Evolutionary conservation across 495 filamentous ascomycete species (phyloP).

Genomic region (Daldinia concentrica): DNA sequence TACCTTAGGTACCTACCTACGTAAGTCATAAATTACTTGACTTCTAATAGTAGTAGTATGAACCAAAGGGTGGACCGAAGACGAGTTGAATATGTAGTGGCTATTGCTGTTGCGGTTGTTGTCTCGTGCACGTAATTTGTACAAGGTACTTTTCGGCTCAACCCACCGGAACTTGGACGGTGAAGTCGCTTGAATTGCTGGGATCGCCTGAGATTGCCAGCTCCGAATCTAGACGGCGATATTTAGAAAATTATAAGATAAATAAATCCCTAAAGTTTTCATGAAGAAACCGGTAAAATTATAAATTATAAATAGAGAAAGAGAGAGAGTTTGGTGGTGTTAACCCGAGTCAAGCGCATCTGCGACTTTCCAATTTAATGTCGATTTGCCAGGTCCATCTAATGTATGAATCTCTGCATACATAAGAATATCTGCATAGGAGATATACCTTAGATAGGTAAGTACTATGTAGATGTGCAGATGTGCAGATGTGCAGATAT

Average conservation of each 20-base stretch:
- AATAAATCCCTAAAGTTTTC: slow-evolving; percentile 22
- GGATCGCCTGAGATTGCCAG: background rate
- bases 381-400: slow-evolving; percentile 10
- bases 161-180: slow-evolving; percentile 11
- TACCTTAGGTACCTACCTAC: slow-evolving; percentile 16
- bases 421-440: background rate
- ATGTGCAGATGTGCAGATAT: background rate
- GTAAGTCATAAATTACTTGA: slow-evolving; percentile 10
- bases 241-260: slow-evolving; percentile 25
- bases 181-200: background rate
- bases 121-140: background rate
- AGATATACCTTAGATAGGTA: background rate
- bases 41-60: background rate
- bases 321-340: background rate
- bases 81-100: background rate
- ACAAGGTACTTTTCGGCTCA: background rate
- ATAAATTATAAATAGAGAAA: background rate
- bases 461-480: background rate
- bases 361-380: slow-evolving; percentile 15
- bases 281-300: slow-evolving; percentile 16
- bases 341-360: slow-evolving; percentile 4
- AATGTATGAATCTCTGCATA: no score
- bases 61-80: slow-evolving; percentile 6
- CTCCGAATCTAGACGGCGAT: slow-evolving; percentile 21
- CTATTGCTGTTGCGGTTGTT: background rate